A percentile compares a stretch with the other conserved stretches of the same genome.
Evolutionary conservation across 2,329 filamentous ascomycete species (phyloP).

Genomic region (Hirsutella rhossiliensis): DNA sequence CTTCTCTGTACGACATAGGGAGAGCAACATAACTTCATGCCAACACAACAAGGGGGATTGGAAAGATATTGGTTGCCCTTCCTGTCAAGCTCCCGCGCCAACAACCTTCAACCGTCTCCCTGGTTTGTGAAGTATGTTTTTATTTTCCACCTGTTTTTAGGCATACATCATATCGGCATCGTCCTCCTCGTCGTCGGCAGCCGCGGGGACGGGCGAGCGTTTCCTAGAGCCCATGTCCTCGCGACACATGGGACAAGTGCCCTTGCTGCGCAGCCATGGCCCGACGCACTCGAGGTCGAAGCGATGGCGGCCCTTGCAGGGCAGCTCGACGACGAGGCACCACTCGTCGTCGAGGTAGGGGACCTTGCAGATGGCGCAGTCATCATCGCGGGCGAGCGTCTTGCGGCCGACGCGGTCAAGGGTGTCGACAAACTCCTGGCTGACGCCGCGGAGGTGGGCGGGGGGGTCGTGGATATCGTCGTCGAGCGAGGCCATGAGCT

Average conservation of each 20-base stretch:
- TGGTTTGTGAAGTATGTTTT: neutral
- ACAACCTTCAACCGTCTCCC: neutral
- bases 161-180: conserved; percentile 37
- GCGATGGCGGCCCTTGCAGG: conserved; percentile 43
- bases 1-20: too few relatives aligned
- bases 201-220: conserved; percentile 22
- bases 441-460: conserved; percentile 37
- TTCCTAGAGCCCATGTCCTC: conserved; percentile 42
- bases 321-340: conserved; percentile 51
- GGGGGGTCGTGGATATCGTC: conserved; percentile 40
- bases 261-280: conserved; percentile 52
- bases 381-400: conserved; percentile 35
- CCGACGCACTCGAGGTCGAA: conserved; percentile 59
- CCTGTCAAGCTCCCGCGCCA: neutral
- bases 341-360: conserved; percentile 49
- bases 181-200: conserved; percentile 37
- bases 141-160: conserved; percentile 4
- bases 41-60: too few relatives aligned
- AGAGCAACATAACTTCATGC: too few relatives aligned
- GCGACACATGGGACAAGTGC: conserved; percentile 52
- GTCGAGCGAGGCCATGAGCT: conserved; percentile 35
- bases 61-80: too few relatives aligned
- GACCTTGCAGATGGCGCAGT: conserved; percentile 53
- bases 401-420: conserved; percentile 46
- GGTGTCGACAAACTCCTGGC: conserved; percentile 45